Base-by-base conservation (phyloP, 2,329 filamentous ascomycete genomes). In the Aureobasidium sp. region DNA sequence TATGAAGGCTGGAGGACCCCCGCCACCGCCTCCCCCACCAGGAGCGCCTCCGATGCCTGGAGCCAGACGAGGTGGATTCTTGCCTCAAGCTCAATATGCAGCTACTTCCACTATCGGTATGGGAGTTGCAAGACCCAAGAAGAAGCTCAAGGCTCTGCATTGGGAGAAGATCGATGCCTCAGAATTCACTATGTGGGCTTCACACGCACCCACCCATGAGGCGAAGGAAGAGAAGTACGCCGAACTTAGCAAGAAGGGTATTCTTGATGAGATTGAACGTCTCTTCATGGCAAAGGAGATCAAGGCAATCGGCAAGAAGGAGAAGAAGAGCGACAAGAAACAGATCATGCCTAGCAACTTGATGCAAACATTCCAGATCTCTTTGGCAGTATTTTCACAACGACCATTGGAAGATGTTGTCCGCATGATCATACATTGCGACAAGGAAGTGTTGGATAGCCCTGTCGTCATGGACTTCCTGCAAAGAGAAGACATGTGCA, bases 101-200 rank as follows among this genome's bases (percentile, higher is more conserved):
- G 72, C 81, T 5, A 71, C 81, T 15, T 77, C 85, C 27, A 83
- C 84, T 8, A 80, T 90, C 67, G 85, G 87, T 47, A 77, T 96
- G 69, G 87, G 90, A 39, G 89, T 91, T 64, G 90, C 91, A 58
- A 82, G 93, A 68, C 91, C 94, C 27, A 97, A 97, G 84, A 97
- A 96, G 86, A 99, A 97, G 81, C 90, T 99, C 75, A 99, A 99
- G 85, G 93, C 93, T 63, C 82, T 99, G 67, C 94, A 99, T 78
- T 97, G 94, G 93, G 94, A 99, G 77, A 97, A 97, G 80, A 91
- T 99, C 60, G 94, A 99, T 75, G 84, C 89, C 59, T 90, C 91
- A 27, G 86, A 94, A 72, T 89, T 91, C 55, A 97, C 93, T 59
- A 90, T 97, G 68, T 97, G 93, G 93, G 92, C 91, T 37, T 83